Conservation (phyloP, 208 protist genomes). For the Tritrichomonas musculus region DNA sequence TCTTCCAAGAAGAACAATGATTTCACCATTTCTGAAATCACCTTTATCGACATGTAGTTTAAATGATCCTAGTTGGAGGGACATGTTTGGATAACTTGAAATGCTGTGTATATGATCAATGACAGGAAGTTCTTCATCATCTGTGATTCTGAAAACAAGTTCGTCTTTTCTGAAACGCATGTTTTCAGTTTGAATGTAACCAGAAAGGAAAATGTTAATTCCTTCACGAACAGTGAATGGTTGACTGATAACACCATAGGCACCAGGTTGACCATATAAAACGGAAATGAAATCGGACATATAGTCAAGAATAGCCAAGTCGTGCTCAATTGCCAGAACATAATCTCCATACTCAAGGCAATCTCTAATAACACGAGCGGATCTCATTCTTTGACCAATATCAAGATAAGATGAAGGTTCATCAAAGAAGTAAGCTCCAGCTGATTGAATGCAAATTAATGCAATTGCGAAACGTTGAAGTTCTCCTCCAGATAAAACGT, state of each 20-base stretch:
- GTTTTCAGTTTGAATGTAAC: conserved; percentile 99
- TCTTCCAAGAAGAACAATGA: conserved; percentile 97
- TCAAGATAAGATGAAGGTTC: conserved; percentile 99
- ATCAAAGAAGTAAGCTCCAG: conserved; percentile 98
- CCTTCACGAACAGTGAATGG: conserved; percentile 95
- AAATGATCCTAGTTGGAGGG: conserved; percentile 73
- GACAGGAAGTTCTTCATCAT: conserved; percentile 23
- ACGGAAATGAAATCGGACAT: conserved; percentile 98
- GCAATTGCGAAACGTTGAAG: conserved; percentile 99
- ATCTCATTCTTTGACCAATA: conserved; percentile 95
- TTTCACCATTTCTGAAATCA: conserved; percentile 85
- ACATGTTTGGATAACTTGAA: conserved; percentile 85
- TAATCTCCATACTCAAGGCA: conserved; percentile 54
- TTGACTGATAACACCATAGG: conserved; percentile 99
- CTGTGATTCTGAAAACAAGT: conserved; percentile 79
- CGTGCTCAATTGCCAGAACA: conserved; percentile 97
- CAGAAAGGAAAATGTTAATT: conserved; percentile 99
- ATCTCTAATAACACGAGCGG: conserved; percentile 84
- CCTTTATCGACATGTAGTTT: conserved; percentile 71
- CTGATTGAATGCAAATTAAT: conserved; percentile 65
- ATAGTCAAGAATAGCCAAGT: conserved; percentile 98
- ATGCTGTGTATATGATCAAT: background rate
- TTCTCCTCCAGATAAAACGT: conserved; percentile 96
- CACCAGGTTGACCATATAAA: conserved; percentile 95
- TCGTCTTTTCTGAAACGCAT: conserved; percentile 93